Percentiles rank a stretch among this genome's conserved stretches.
phyloP scores from a whole-genome alignment of 148 eudicot genomes.

The Gaultheria prostrata region DNA sequence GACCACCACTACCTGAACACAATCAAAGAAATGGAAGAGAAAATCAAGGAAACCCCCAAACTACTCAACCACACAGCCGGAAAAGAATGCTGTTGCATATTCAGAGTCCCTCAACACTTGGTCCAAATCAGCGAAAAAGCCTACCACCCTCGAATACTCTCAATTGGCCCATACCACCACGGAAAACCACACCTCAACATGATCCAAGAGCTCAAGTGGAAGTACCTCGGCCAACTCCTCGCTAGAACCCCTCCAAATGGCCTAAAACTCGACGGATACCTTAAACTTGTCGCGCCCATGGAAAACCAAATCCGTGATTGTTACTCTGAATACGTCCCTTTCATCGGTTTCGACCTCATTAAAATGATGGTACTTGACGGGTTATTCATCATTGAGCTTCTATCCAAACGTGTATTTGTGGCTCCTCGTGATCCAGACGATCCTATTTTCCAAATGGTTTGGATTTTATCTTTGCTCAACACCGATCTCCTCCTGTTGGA shows the following conservation, averaged over 20 bases:
- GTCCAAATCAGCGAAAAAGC: not conserved
- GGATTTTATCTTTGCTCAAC: not conserved
- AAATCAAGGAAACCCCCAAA: not conserved
- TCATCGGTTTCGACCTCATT: not conserved
- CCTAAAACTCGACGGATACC: not conserved
- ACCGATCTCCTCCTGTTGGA: not conserved
- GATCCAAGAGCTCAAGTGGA: slow-evolving; percentile 5
- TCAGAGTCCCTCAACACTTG: not conserved
- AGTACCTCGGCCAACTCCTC: not conserved
- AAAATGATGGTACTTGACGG: slow-evolving; percentile 10
- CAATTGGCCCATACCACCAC: slow-evolving; percentile 6
- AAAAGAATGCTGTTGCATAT: slow-evolving; percentile 1
- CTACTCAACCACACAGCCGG: not conserved
- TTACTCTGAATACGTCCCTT: not conserved
- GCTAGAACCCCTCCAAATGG: not conserved
- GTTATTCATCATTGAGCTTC: not conserved
- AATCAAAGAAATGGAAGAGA: slow-evolving; percentile 2
- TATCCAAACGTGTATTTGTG: not conserved
- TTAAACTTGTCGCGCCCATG: not conserved
- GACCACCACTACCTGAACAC: not conserved
- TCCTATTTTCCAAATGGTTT: not conserved
- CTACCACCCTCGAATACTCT: not conserved
- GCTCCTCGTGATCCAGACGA: not conserved
- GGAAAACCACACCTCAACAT: not conserved
- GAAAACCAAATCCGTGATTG: not conserved